A percentile compares a stretch with the other conserved stretches of the same genome.
Conservation (phyloP, 208 protist genomes). For the Wallacemonas collosoma region DNA sequence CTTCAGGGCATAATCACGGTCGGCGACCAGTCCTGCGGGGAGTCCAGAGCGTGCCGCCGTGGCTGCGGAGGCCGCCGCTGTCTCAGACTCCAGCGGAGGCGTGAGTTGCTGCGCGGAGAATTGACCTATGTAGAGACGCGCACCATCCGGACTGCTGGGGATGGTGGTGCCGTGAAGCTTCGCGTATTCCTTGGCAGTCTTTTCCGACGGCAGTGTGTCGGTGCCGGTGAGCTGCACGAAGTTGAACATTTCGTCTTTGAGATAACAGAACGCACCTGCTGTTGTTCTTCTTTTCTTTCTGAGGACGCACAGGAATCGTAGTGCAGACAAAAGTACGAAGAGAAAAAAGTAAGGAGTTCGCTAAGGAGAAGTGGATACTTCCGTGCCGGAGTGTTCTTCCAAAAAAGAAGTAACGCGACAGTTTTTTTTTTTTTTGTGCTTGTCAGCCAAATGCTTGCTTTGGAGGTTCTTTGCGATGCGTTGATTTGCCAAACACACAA, state of each 20-base stretch:
- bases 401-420: too few species aligned
- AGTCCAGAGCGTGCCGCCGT: background rate
- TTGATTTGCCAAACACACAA: too few species aligned
- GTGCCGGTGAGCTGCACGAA: constrained; percentile 18
- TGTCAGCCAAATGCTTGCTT: background rate
- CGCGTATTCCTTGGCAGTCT: constrained; percentile 15
- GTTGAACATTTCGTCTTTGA: background rate
- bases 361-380: too few species aligned
- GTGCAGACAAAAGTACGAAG: too few species aligned
- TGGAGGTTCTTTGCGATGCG: too few species aligned
- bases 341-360: too few species aligned
- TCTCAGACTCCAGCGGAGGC: too few species aligned
- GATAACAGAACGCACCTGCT: background rate
- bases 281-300: constrained; percentile 1
- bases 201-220: constrained; percentile 5
- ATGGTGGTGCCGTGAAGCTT: constrained; percentile 13
- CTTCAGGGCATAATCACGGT: constrained; percentile 15
- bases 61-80: background rate
- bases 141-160: constrained; percentile 2
- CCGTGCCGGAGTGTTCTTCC: too few species aligned
- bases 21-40: background rate
- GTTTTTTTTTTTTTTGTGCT: background rate
- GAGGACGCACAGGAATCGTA: too few species aligned
- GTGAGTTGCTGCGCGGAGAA: background rate
- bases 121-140: constrained; percentile 11